A percentile compares a stretch with the other conserved stretches of the same genome.
Conservation (phyloP, 441 rosid species). For the Dalechampia spathulata region DNA sequence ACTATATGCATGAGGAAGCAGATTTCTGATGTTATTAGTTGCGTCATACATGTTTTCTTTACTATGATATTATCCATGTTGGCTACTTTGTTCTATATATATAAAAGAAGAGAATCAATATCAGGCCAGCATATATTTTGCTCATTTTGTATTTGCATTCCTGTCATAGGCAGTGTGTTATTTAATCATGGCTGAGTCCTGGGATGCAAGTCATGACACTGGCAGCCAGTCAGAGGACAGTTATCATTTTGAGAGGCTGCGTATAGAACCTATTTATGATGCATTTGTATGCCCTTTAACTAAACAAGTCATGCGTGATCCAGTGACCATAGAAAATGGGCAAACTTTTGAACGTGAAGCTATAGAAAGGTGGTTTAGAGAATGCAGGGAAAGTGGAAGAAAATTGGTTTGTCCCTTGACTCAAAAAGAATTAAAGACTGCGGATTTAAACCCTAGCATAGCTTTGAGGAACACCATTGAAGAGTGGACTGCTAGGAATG, state of each 20-base stretch:
- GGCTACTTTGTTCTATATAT: too few species aligned
- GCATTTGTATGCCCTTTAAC: conserved; percentile 90
- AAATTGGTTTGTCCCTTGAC: conserved; percentile 72
- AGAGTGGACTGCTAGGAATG: conserved; percentile 95
- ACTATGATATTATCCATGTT: too few species aligned
- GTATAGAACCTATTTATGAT: conserved; percentile 78
- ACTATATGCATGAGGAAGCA: too few species aligned
- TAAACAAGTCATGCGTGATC: conserved; percentile 75
- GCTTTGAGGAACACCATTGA: conserved; percentile 88
- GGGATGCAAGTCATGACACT: conserved; percentile 56
- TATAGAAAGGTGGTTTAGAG: conserved; percentile 80
- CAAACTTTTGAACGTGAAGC: conserved; percentile 92
- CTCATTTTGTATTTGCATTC: too few species aligned
- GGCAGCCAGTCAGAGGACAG: conserved; percentile 81
- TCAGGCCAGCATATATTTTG: too few species aligned
- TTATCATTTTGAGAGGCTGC: conserved; percentile 54
- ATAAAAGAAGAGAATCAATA: too few species aligned
- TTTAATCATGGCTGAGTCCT: conserved; percentile 50
- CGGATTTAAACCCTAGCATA: conserved; percentile 69
- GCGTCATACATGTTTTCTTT: too few species aligned
- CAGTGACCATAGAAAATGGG: conserved; percentile 81
- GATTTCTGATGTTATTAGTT: too few species aligned
- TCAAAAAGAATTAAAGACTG: conserved; percentile 51
- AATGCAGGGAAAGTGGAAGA: conserved; percentile 60
- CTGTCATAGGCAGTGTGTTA: conserved; percentile 14